phyloP scores from a whole-genome alignment of 2,329 filamentous ascomycete genomes.

The Elsinoe arachidis region DNA sequence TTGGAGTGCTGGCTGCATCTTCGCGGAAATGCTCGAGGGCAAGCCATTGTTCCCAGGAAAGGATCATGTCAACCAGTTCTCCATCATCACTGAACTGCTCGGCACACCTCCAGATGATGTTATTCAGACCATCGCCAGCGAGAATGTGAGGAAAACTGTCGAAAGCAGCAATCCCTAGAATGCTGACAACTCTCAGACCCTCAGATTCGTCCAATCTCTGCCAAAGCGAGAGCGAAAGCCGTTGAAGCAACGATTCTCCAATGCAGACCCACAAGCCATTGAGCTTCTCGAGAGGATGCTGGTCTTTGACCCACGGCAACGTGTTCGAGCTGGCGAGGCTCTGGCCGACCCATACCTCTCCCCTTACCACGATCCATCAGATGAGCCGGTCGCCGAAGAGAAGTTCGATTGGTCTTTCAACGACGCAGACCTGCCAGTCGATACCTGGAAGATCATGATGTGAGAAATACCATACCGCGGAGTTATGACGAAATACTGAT shows the following conservation, averaged over 20 bases:
- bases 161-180: not conserved
- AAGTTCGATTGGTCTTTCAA: conserved; percentile 99
- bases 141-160: conserved; percentile 57
- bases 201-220: conserved; percentile 94
- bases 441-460: conserved; percentile 99
- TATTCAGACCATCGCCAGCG: conserved; percentile 95
- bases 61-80: conserved; percentile 99
- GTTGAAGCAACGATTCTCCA: conserved; percentile 83
- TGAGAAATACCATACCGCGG: conserved; percentile 41
- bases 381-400: conserved; percentile 90
- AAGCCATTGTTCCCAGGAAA: conserved; percentile 98
- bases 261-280: conserved; percentile 80
- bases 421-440: conserved; percentile 90
- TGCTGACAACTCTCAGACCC: conserved; percentile 51
- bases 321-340: conserved; percentile 77
- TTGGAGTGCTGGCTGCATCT: conserved; percentile 98
- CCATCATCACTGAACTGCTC: conserved; percentile 95
- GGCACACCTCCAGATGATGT: conserved; percentile 97
- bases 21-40: conserved; percentile 97
- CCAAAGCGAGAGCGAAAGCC: conserved; percentile 90
- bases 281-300: conserved; percentile 94
- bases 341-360: conserved; percentile 88
- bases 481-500: not conserved
- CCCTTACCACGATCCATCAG: conserved; percentile 93
- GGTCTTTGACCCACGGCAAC: conserved; percentile 95